These are phyloP conservation scores for Penicillium crystallinum DNA, from an alignment of 495 filamentous ascomycete genomes.

Conservation along the genomic window DNA sequence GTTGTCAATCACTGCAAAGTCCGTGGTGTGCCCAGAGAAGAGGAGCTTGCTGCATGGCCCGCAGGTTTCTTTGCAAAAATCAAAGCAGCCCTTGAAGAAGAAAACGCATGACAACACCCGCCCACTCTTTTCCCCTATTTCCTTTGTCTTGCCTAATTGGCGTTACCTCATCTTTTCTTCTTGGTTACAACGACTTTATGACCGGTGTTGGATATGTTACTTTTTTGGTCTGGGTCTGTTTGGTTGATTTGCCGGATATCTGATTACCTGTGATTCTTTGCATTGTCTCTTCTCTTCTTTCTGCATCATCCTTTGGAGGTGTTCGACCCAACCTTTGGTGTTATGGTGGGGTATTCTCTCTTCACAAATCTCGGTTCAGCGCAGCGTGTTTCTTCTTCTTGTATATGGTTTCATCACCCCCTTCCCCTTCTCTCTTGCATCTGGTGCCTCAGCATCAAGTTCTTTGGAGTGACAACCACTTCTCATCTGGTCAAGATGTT, in stretches of 20 bases:
- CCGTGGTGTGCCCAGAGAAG: constrained; percentile 60
- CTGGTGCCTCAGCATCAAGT: constrained; percentile 8
- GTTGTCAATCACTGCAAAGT: constrained; percentile 71
- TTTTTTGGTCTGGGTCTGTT: constrained; percentile 2
- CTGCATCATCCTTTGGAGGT: constrained; percentile 7
- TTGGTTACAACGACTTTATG: constrained; percentile 25
- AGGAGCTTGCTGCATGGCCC: constrained; percentile 68
- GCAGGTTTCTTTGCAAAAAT: constrained; percentile 60
- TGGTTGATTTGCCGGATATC: constrained; percentile 19
- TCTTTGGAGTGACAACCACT: constrained; percentile 4
- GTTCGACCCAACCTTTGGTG: neutral
- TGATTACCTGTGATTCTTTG: constrained; percentile 12
- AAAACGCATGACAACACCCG: constrained; percentile 22
- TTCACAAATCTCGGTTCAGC: constrained; percentile 16
- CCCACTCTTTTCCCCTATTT: constrained; percentile 10
- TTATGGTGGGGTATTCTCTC: neutral
- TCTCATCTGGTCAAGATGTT: constrained; percentile 1
- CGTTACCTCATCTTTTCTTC: constrained; percentile 1
- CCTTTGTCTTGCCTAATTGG: constrained; percentile 19
- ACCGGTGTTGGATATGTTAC: constrained; percentile 23
- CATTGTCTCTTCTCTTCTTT: constrained; percentile 2
- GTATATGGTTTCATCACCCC: constrained; percentile 17
- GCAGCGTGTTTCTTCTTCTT: constrained; percentile 15
- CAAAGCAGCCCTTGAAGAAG: constrained; percentile 56
- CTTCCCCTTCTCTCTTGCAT: constrained; percentile 9